Percentiles rank a stretch among this genome's conserved stretches.
These are phyloP conservation scores for Neohortaea acidophila DNA, from an alignment of 495 filamentous ascomycete species.

Conservation along the genomic window DNA sequence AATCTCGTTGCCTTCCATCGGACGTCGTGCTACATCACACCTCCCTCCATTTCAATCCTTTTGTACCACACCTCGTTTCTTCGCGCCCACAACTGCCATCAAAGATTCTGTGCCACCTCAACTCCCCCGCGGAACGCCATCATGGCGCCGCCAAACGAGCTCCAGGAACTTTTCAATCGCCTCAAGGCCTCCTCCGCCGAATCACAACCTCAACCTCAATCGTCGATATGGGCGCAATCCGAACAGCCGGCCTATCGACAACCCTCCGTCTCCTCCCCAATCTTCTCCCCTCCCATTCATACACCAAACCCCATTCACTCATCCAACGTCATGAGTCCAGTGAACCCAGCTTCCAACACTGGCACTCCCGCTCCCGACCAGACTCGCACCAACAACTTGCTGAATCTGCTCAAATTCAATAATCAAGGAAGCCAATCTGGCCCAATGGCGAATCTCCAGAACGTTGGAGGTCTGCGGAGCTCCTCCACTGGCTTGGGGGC, in stretches of 20 bases:
- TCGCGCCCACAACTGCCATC: too few relatives aligned
- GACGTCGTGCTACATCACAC: too few relatives aligned
- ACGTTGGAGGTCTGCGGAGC: too few relatives aligned
- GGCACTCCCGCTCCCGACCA: constrained; percentile 30
- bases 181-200: constrained; percentile 9
- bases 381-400: constrained; percentile 51
- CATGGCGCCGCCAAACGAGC: constrained; percentile 3
- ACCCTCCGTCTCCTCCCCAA: constrained; percentile 25
- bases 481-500: too few relatives aligned
- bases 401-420: constrained; percentile 80
- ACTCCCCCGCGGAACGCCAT: too few relatives aligned
- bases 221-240: constrained; percentile 14
- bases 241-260: constrained; percentile 17
- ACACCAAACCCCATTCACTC: constrained; percentile 23
- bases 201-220: neutral
- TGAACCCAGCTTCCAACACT: constrained; percentile 28
- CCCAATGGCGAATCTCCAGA: constrained; percentile 23
- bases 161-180: constrained; percentile 24
- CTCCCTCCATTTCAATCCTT: too few relatives aligned
- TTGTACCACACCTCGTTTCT: too few relatives aligned
- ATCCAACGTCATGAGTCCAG: constrained; percentile 25
- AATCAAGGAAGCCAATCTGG: constrained; percentile 1
- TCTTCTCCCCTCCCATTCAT: constrained; percentile 22
- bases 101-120: too few relatives aligned
- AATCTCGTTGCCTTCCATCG: too few relatives aligned